Evolutionary conservation across 2,329 filamentous ascomycete genomes (phyloP), one percentile per base, ranked within the genome.

Genomic region (Harringtonia lauricola): DNA sequence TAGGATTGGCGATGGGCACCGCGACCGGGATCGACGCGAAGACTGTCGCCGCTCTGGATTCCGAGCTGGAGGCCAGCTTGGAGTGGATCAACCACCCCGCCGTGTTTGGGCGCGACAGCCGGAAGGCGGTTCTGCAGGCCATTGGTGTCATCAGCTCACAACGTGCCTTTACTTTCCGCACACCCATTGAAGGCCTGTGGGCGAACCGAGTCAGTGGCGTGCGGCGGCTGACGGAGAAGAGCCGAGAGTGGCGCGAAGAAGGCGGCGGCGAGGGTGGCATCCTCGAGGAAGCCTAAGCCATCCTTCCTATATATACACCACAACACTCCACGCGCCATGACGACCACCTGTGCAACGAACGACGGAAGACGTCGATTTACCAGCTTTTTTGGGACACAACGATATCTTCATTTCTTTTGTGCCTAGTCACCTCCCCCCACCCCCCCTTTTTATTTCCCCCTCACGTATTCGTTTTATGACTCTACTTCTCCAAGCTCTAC

Each of bases 21-120:
- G 55, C 64, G 8, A 76, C 80, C 8, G 85, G 87, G n/a, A 90
- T 98, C 44, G 92, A 98, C 56, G 65, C 76, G 7, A 72, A 71
- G 30, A 92, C 86, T 0, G 90, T 96, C 55, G 71, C 79, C 21
- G 89, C 92, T 3, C 77, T 98, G 17, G 92, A 98, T 59, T 78
- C 85, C 1, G 92, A 98, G 61, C 75, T 98, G 29, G 87, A 95
- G 59, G 78, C 85, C 29, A 86, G 85, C 41, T 68, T 98, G 15
- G 92, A 98, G 64, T 98, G 92, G 92, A 96, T 98, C 62, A 88
- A 84, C 58, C 92, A 98, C 57, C 92, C 92, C 2, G 89, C 89
- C 2, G 86, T 96, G 2, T 98, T 98, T 59, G 83, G 85, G 9
- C 80, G 92, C 31, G 92, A 98, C 60, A 92, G 86, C 46, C 81